phyloP scores from a whole-genome alignment of 2,329 filamentous ascomycete species.

The Penicillium olsonii region DNA sequence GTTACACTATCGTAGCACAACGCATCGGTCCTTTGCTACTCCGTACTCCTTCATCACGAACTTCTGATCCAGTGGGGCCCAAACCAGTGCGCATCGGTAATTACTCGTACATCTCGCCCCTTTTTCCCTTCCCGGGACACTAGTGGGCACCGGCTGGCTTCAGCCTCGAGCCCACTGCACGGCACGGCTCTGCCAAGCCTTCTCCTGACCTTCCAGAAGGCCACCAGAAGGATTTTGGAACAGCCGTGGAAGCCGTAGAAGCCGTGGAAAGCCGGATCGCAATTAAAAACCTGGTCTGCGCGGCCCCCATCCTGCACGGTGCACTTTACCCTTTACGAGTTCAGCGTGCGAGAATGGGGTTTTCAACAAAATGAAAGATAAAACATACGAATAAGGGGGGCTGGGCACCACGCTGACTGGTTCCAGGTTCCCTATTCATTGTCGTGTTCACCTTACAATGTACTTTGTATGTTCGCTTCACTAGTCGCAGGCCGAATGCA shows the following conservation, averaged over 20 bases:
- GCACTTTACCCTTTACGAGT: background rate
- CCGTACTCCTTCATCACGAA: background rate
- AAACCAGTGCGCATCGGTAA: constrained; percentile 19
- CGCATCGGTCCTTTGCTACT: background rate
- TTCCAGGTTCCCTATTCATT: constrained; percentile 5
- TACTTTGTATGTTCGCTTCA: background rate
- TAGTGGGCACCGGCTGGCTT: constrained; percentile 18
- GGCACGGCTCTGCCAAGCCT: constrained; percentile 25
- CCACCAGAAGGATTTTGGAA: constrained; percentile 27
- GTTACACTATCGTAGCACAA: background rate
- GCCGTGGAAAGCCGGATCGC: constrained; percentile 11
- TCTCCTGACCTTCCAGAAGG: constrained; percentile 27
- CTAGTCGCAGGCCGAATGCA: background rate
- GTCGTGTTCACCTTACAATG: constrained; percentile 10
- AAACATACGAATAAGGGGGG: constrained; percentile 5
- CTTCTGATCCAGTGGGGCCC: constrained; percentile 3
- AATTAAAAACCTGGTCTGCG: constrained; percentile 11
- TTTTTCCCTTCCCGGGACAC: constrained; percentile 18
- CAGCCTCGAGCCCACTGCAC: constrained; percentile 23
- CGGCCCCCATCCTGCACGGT: constrained; percentile 20
- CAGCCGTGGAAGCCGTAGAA: constrained; percentile 8
- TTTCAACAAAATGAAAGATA: too few species aligned
- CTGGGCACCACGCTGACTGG: constrained; percentile 8
- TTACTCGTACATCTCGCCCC: constrained; percentile 16
- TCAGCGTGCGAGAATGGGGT: too few species aligned